Percentiles rank a stretch among this genome's conserved stretches.
phyloP scores from a whole-genome alignment of 2,329 filamentous ascomycete genomes.

The Truncatella angustata region DNA sequence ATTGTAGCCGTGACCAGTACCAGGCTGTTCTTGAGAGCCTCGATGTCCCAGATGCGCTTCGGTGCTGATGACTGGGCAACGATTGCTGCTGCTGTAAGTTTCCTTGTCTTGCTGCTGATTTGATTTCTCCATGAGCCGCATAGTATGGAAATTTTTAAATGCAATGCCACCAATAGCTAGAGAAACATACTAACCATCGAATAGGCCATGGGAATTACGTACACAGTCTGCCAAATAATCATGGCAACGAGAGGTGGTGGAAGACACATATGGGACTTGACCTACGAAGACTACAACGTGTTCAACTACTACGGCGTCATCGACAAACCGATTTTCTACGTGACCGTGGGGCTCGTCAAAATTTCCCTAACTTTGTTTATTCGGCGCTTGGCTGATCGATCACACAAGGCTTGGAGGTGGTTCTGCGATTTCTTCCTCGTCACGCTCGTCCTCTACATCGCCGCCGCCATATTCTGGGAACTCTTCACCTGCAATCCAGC shows the following conservation, averaged over 20 bases:
- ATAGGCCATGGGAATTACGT: slow-evolving; percentile 23
- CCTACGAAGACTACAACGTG: slow-evolving; percentile 29
- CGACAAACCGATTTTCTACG: slow-evolving; percentile 25
- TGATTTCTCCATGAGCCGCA: too few relatives aligned
- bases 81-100: slow-evolving; percentile 28
- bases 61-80: slow-evolving; percentile 32
- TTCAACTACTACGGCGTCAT: slow-evolving; percentile 23
- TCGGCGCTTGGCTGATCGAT: slow-evolving; percentile 30
- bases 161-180: too few relatives aligned
- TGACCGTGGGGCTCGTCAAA: slow-evolving; percentile 32
- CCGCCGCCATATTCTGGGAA: slow-evolving; percentile 28
- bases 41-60: slow-evolving; percentile 24
- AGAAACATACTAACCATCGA: too few relatives aligned
- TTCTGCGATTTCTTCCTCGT: slow-evolving; percentile 30
- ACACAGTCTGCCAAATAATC: slow-evolving; percentile 24
- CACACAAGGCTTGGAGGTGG: slow-evolving; percentile 25
- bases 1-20: slow-evolving; percentile 26
- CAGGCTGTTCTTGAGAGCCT: slow-evolving; percentile 25
- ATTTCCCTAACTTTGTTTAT: slow-evolving; percentile 35
- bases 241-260: slow-evolving; percentile 21
- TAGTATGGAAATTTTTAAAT: background rate
- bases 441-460: slow-evolving; percentile 25
- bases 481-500: slow-evolving; percentile 27
- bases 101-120: background rate
- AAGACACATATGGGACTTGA: slow-evolving; percentile 29